A percentile compares a stretch with the other conserved stretches of the same genome.
Evolutionary conservation across 352 stramenopile genomes (phyloP).

Genomic region (Phytophthora meadii): DNA sequence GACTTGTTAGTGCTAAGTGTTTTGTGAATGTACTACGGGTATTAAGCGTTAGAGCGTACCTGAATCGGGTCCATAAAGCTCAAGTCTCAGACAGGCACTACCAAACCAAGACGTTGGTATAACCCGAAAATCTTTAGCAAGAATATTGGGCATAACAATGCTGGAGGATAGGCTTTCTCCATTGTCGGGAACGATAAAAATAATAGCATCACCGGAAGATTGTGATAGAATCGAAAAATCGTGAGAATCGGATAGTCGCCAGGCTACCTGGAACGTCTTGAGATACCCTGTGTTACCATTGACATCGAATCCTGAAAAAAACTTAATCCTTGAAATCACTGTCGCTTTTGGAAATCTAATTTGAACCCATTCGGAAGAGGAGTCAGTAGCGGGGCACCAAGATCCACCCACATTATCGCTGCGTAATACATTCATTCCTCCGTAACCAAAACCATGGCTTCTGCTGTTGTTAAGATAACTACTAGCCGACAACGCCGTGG

Average conservation of each 20-base stretch:
- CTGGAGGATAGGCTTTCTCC: neutral
- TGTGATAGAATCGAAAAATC: constrained; percentile 11
- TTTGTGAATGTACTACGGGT: too few relatives aligned
- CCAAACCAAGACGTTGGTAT: constrained; percentile 49
- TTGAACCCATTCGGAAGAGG: constrained; percentile 49
- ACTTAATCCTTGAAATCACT: constrained; percentile 40
- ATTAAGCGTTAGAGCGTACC: constrained; percentile 24
- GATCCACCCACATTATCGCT: constrained; percentile 21
- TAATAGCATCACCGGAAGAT: neutral
- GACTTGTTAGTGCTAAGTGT: neutral
- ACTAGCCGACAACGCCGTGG: constrained; percentile 22
- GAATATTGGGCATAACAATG: constrained; percentile 38
- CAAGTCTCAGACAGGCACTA: constrained; percentile 47
- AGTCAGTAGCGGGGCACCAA: constrained; percentile 47
- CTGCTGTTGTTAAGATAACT: constrained; percentile 43
- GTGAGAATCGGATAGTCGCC: constrained; percentile 7
- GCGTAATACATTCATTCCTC: constrained; percentile 43
- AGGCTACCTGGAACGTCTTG: constrained; percentile 21
- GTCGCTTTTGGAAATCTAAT: constrained; percentile 50
- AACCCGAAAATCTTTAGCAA: constrained; percentile 47
- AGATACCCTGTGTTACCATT: constrained; percentile 25
- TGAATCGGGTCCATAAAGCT: constrained; percentile 50
- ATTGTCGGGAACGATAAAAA: constrained; percentile 6
- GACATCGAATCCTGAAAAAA: constrained; percentile 35
- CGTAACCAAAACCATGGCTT: constrained; percentile 52